Evolutionary conservation across 2,329 filamentous ascomycete genomes (phyloP).

Genomic region (Neospermospora avenae): DNA sequence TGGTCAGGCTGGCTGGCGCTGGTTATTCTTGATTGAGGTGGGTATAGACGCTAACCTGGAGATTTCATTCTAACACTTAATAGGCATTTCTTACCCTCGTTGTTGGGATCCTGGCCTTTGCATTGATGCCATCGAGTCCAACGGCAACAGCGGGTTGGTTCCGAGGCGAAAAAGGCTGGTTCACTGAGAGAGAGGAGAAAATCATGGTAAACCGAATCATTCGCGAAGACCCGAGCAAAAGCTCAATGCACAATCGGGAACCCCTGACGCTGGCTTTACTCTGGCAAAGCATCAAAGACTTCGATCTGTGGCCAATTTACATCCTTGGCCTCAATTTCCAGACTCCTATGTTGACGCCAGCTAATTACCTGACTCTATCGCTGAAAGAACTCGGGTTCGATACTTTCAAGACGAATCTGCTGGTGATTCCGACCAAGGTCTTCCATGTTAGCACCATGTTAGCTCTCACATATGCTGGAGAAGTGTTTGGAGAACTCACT

Average conservation of each 20-base stretch:
- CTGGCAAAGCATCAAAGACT: constrained; percentile 48
- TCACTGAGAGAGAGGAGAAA: constrained; percentile 54
- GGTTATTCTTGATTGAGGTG: constrained; percentile 46
- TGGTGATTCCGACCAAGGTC: constrained; percentile 56
- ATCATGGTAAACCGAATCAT: constrained; percentile 61
- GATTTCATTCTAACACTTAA: neutral
- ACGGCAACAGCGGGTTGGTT: constrained; percentile 46
- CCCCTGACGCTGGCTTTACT: constrained; percentile 44
- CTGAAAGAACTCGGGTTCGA: constrained; percentile 55
- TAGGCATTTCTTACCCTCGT: constrained; percentile 30
- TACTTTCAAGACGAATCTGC: constrained; percentile 60
- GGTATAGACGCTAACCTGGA: constrained; percentile 13
- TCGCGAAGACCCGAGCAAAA: constrained; percentile 47
- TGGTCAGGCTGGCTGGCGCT: constrained; percentile 54
- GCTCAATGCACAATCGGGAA: constrained; percentile 49
- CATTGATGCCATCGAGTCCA: constrained; percentile 29
- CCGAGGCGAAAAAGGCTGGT: constrained; percentile 59
- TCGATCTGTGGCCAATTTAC: constrained; percentile 53
- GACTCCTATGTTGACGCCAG: constrained; percentile 48
- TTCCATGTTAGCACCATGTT: constrained; percentile 44
- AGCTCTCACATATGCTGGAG: constrained; percentile 38
- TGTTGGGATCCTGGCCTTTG: constrained; percentile 22
- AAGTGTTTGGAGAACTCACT: constrained; percentile 48
- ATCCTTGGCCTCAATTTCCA: constrained; percentile 44
- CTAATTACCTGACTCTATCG: constrained; percentile 56